These are phyloP conservation scores for Triangularia verruculosa DNA, from an alignment of 2,329 filamentous ascomycete genomes.

Conservation along the genomic window DNA sequence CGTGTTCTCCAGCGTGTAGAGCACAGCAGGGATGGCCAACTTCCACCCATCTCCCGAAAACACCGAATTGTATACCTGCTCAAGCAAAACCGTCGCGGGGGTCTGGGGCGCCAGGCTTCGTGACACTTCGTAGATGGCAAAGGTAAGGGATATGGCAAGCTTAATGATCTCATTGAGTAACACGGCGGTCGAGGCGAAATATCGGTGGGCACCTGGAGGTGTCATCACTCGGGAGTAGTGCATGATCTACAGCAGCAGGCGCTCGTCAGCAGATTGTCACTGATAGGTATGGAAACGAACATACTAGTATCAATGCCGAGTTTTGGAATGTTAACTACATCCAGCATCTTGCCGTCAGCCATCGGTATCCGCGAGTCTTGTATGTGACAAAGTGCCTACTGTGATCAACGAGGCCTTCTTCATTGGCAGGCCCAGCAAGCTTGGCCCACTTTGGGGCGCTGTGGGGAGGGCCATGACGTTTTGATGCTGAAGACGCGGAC, in stretches of 20 bases:
- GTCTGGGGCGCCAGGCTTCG: constrained; percentile 73
- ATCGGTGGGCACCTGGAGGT: constrained; percentile 75
- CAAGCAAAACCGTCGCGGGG: constrained; percentile 75
- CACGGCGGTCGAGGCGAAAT: constrained; percentile 90
- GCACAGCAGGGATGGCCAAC: constrained; percentile 77
- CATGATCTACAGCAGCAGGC: constrained; percentile 61
- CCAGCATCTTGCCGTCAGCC: constrained; percentile 30
- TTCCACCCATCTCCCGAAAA: constrained; percentile 95
- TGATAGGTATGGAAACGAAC: constrained; percentile 22
- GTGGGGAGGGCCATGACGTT: constrained; percentile 42
- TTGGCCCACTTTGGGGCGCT: constrained; percentile 41
- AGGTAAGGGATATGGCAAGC: constrained; percentile 77
- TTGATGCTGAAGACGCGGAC: background rate
- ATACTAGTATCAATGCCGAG: constrained; percentile 70
- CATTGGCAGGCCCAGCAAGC: constrained; percentile 59
- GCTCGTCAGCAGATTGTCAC: constrained; percentile 7
- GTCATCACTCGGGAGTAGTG: constrained; percentile 96
- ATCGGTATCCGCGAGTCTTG: background rate
- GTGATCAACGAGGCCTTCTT: constrained; percentile 67
- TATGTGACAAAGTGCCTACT: constrained; percentile 42
- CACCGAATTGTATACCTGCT: constrained; percentile 74
- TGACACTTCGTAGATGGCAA: constrained; percentile 85
- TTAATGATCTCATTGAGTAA: constrained; percentile 93
- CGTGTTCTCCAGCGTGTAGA: constrained; percentile 93
- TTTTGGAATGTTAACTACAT: constrained; percentile 74